Percentiles rank a stretch among this genome's conserved stretches.
Evolutionary conservation across 208 protist genomes (phyloP).

Genomic region (Strigomonas culicis): DNA sequence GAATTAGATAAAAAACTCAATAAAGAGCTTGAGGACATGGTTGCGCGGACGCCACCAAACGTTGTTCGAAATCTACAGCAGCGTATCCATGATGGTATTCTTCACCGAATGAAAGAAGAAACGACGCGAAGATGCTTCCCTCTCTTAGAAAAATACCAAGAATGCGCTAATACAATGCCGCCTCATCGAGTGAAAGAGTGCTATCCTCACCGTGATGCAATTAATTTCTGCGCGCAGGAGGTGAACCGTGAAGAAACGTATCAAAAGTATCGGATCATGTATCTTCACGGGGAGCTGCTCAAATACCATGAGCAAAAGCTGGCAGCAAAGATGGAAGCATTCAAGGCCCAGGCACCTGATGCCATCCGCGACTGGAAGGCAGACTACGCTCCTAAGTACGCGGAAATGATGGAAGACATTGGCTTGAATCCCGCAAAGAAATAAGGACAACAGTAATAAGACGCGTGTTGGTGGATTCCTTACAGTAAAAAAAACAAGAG

Average conservation of each 20-base stretch:
- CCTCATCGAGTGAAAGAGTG: constrained; percentile 63
- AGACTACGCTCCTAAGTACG: constrained; percentile 84
- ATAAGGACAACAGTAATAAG: too few relatives aligned
- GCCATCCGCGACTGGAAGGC: constrained; percentile 70
- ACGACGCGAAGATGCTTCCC: constrained; percentile 73
- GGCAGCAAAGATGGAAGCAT: constrained; percentile 68
- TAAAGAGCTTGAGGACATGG: constrained; percentile 71
- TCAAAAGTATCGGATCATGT: constrained; percentile 75
- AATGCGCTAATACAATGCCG: constrained; percentile 63
- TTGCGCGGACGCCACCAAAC: constrained; percentile 56
- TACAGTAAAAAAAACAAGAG: not conserved
- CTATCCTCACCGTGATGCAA: constrained; percentile 72
- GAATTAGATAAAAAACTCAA: constrained; percentile 67
- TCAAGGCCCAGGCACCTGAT: constrained; percentile 70
- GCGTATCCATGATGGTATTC: constrained; percentile 82
- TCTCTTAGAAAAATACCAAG: constrained; percentile 73
- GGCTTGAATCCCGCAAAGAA: constrained; percentile 22
- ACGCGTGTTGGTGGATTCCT: constrained; percentile 13
- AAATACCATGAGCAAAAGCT: constrained; percentile 67
- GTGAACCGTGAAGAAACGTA: constrained; percentile 86
- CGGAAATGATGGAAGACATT: constrained; percentile 79
- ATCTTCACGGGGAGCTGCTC: constrained; percentile 79
- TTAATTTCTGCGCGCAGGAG: constrained; percentile 82
- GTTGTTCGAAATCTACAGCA: constrained; percentile 70
- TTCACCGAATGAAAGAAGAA: constrained; percentile 87